Evolutionary conservation across 2,329 filamentous ascomycete genomes (phyloP).

Genomic region (Neocatenulostroma microsporum): DNA sequence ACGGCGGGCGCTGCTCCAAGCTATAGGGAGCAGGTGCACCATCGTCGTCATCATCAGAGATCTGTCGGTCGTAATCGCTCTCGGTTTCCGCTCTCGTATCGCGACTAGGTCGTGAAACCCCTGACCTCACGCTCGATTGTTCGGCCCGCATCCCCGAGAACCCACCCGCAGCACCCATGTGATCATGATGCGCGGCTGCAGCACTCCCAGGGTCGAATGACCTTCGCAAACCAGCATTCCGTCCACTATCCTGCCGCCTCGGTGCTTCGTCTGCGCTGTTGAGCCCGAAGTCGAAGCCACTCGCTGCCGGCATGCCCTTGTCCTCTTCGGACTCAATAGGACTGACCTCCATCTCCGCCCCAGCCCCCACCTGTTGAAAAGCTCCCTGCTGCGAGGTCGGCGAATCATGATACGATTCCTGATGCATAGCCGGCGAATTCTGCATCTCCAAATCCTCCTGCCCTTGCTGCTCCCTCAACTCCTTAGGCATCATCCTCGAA

Average conservation of each 20-base stretch:
- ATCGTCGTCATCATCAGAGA: background rate
- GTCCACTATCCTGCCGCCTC: conserved; percentile 8
- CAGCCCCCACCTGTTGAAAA: conserved; percentile 6
- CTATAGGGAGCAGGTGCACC: background rate
- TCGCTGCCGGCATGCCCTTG: conserved; percentile 2
- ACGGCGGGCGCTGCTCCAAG: conserved; percentile 10
- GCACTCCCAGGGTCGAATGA: no score
- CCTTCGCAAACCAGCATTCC: no score
- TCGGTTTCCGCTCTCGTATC: conserved; percentile 1
- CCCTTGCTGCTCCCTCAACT: background rate
- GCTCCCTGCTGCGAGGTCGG: conserved; percentile 19
- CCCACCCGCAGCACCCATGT: no score
- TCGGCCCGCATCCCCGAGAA: conserved; percentile 3
- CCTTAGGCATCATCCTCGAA: conserved; percentile 50
- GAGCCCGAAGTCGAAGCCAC: conserved; percentile 20
- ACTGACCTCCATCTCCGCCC: conserved; percentile 13
- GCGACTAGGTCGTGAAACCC: no score
- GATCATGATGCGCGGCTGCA: no score
- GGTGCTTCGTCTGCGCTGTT: conserved; percentile 8
- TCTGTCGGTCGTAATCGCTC: conserved; percentile 1
- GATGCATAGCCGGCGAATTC: conserved; percentile 25
- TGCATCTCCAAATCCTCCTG: conserved; percentile 27
- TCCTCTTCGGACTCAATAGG: conserved; percentile 9
- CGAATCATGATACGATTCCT: conserved; percentile 26
- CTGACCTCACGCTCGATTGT: background rate